phyloP scores from a whole-genome alignment of 768 basidiomycete species.

The Pulveroboletus frians region DNA sequence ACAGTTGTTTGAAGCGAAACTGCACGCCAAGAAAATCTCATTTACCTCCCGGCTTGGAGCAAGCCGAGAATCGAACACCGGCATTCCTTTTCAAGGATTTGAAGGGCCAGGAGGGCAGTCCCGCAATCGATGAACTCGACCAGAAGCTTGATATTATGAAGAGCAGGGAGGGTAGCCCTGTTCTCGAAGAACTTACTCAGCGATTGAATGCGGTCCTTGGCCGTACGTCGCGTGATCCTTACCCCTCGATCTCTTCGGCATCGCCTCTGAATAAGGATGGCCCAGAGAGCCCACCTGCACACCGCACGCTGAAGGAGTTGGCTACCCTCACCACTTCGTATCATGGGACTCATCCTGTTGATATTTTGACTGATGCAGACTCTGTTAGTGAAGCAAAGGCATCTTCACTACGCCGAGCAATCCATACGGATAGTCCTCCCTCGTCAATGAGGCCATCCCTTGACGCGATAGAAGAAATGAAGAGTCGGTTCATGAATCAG shows the following conservation, averaged over 20 bases:
- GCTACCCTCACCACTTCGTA: conserved; percentile 7
- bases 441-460: conserved; percentile 30
- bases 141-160: conserved; percentile 53
- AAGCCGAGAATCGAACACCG: conserved; percentile 35
- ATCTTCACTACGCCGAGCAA: conserved; percentile 7
- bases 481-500: conserved; percentile 46
- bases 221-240: conserved; percentile 31
- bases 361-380: conserved; percentile 1
- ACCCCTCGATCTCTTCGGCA: conserved; percentile 23
- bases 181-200: conserved; percentile 46
- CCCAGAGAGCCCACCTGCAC: conserved; percentile 25
- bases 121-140: conserved; percentile 61
- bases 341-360: conserved; percentile 1
- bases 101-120: conserved; percentile 49
- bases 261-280: conserved; percentile 14
- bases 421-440: conserved; percentile 7
- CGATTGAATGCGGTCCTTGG: conserved; percentile 38
- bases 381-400: conserved; percentile 11
- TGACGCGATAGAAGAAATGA: conserved; percentile 61
- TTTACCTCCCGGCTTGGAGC: conserved; percentile 30
- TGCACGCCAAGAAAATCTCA: conserved; percentile 35
- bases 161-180: conserved; percentile 52
- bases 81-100: conserved; percentile 41
- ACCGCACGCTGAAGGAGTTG: conserved; percentile 20
- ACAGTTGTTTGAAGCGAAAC: conserved; percentile 60